phyloP scores from a whole-genome alignment of 345 rosid species.

The Linum tenue region DNA sequence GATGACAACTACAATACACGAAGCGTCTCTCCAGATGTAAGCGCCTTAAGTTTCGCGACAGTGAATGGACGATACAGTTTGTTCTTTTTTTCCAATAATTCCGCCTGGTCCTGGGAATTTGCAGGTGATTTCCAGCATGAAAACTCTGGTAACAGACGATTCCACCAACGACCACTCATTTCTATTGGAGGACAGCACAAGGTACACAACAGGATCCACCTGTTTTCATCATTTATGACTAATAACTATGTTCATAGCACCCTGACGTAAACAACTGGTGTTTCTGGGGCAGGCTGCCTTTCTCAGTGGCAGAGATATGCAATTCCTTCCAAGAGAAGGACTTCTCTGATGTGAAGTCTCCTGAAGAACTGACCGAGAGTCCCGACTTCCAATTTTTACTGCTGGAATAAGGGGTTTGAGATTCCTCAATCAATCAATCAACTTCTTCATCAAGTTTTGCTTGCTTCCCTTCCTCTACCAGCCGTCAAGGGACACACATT shows the following conservation, averaged over 20 bases:
- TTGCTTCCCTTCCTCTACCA: not conserved
- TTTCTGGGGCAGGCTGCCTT: constrained; percentile 21
- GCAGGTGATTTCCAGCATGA: constrained; percentile 5
- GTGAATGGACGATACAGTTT: not conserved
- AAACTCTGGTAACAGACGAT: not conserved
- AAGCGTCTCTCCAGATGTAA: constrained; percentile 22
- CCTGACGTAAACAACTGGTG: not conserved
- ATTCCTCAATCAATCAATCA: not conserved
- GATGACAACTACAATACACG: constrained; percentile 20
- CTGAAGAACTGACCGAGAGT: constrained; percentile 17
- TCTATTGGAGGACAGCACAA: not conserved
- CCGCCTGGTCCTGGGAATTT: not conserved
- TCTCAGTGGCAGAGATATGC: constrained; percentile 20
- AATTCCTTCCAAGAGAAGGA: constrained; percentile 16
- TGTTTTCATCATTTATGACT: not conserved
- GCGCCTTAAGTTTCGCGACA: not conserved
- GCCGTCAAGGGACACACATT: too few species aligned
- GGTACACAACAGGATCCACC: not conserved
- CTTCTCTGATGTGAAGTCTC: constrained; percentile 20
- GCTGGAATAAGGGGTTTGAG: constrained; percentile 10
- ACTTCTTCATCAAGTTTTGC: not conserved
- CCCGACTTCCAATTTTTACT: constrained; percentile 25
- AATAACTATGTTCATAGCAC: not conserved
- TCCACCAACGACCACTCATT: not conserved
- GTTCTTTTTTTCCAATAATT: not conserved